Conservation (phyloP, 495 filamentous ascomycete genomes). For the Neurospora sp. region DNA sequence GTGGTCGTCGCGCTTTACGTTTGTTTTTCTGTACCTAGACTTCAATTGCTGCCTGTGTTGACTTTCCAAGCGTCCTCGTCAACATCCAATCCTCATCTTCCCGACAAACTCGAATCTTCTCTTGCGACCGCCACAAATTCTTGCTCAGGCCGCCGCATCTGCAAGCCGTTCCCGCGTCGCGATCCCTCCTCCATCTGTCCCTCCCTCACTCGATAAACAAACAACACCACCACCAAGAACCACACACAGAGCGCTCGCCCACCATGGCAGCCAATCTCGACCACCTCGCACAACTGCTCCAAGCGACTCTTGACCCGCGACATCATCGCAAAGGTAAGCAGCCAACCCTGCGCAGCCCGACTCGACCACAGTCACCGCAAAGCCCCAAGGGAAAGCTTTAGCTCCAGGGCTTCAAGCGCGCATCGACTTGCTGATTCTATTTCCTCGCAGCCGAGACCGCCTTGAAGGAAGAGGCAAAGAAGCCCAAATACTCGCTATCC, state of each 20-base stretch:
- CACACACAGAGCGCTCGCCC: constrained; percentile 5
- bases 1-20: neutral
- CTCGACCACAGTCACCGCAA: neutral
- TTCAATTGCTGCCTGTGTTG: neutral
- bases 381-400: neutral
- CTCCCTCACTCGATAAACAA: neutral
- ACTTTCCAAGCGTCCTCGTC: neutral
- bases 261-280: constrained; percentile 70
- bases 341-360: neutral
- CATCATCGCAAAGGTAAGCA: constrained; percentile 77
- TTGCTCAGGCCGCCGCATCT: neutral
- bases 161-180: neutral
- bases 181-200: neutral
- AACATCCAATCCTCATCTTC: neutral
- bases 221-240: neutral
- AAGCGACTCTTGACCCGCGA: constrained; percentile 74
- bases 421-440: neutral
- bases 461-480: constrained; percentile 63
- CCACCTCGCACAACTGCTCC: constrained; percentile 65
- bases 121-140: neutral
- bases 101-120: neutral
- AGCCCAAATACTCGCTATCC: constrained; percentile 75
- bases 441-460: constrained; percentile 61
- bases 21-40: neutral
- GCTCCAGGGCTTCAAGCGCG: neutral